Conservation (phyloP, 306 rosid genomes). For the Psophocarpus tetragonolobus region DNA sequence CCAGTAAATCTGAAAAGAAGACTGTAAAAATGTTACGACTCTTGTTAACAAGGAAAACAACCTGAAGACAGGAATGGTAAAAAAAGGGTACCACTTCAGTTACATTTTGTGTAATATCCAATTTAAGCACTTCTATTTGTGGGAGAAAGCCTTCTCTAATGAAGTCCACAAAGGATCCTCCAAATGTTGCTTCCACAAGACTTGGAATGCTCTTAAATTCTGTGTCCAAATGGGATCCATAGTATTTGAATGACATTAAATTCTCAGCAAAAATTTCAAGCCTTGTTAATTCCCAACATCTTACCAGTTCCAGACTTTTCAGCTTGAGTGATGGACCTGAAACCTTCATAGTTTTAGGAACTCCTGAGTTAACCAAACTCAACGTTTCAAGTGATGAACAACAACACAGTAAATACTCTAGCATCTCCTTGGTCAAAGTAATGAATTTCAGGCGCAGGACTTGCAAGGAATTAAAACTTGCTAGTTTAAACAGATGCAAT, state of each 20-base stretch:
- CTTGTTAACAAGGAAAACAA: background rate
- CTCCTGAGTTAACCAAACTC: conserved; percentile 27
- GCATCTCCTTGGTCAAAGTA: conserved; percentile 28
- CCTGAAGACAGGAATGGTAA: background rate
- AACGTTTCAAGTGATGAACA: conserved; percentile 37
- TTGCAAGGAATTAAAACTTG: conserved; percentile 28
- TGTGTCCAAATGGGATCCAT: conserved; percentile 27
- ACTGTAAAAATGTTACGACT: background rate
- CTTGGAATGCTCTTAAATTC: conserved; percentile 34
- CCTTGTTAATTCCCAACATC: conserved; percentile 29
- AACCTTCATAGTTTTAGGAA: conserved; percentile 36
- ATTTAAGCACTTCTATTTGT: conserved; percentile 38
- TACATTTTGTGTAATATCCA: conserved; percentile 37
- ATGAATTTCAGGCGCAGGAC: conserved; percentile 35
- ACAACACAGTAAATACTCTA: conserved; percentile 31
- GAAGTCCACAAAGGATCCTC: conserved; percentile 35
- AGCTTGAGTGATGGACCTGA: conserved; percentile 31
- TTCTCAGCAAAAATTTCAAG: conserved; percentile 40
- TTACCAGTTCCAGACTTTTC: conserved; percentile 29
- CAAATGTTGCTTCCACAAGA: conserved; percentile 40
- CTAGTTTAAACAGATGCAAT: conserved; percentile 14
- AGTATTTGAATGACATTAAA: conserved; percentile 35
- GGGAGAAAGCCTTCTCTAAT: conserved; percentile 28
- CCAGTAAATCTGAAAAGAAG: conserved; percentile 31
- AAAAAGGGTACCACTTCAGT: conserved; percentile 28